phyloP scores from a whole-genome alignment of 306 rosid species.

The Gillenia trifoliata region DNA sequence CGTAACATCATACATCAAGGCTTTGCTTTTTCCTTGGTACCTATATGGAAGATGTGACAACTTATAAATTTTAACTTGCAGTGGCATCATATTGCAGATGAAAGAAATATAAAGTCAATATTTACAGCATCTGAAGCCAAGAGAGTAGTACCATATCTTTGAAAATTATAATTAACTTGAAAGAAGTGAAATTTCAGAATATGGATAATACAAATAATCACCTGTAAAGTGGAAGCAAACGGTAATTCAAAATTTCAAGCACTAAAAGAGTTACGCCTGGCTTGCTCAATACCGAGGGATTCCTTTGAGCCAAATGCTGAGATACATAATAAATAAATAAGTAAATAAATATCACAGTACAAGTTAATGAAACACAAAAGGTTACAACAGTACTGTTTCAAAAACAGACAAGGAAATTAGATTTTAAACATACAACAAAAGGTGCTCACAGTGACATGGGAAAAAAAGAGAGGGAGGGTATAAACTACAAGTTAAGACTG shows the following conservation, averaged over 20 bases:
- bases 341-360: slow-evolving; percentile 15
- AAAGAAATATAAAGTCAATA: background rate
- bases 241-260: slow-evolving; percentile 95
- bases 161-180: background rate
- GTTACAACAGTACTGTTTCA: background rate
- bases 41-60: slow-evolving; percentile 38
- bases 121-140: slow-evolving; percentile 9
- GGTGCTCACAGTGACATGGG: background rate
- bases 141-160: background rate
- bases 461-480: background rate
- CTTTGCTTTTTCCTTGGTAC: slow-evolving; percentile 91
- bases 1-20: slow-evolving; percentile 95
- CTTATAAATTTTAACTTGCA: slow-evolving; percentile 17
- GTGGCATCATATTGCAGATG: slow-evolving; percentile 1
- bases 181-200: slow-evolving; percentile 3
- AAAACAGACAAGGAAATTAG: background rate
- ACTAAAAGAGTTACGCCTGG: slow-evolving; percentile 90
- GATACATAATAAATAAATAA: slow-evolving; percentile 14
- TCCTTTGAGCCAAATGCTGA: slow-evolving; percentile 88
- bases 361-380: background rate
- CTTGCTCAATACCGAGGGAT: slow-evolving; percentile 77
- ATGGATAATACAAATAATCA: slow-evolving; percentile 27
- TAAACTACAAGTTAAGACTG: background rate
- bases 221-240: slow-evolving; percentile 97
- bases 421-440: background rate